Evolutionary conservation across 805 yeast species (phyloP), one percentile per base, ranked within the genome.

Genomic region (Candida wancherniae): DNA sequence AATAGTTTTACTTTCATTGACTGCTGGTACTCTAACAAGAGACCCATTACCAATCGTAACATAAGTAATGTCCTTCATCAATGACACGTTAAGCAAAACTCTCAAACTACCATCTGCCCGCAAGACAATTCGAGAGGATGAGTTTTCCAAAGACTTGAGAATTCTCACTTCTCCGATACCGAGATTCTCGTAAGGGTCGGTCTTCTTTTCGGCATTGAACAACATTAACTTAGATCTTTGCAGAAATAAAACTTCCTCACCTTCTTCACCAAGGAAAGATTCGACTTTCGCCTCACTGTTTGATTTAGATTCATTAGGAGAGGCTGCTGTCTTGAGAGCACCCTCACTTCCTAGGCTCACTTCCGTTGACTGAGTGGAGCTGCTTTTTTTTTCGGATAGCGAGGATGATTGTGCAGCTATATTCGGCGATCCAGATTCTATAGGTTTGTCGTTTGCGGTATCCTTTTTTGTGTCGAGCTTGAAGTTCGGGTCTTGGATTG

Each of bases 41-140:
- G 77, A 74, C 18, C 84, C 80, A 53, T 79, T 71, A 28, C 90
- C 78, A 34, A 77, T 62, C 3, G 73, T 65, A 8, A 71, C 63
- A 53, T 86, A 88, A 1, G 63, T 63, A 36, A 85, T 61, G 29
- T 73, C 74, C 31, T 70, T 70, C 7, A 73, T 63, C 8, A 87
- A 56, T n/a, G 67, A 58, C 9, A 77, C 64, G 53, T 90, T 90
- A 37, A 90, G 58, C 26, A 90, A 56, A 10, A 87, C 78, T 45
- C 94, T 73, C 22, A 82, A 80, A 22, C 86, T 78, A 17, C 95
- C 96, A 34, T 88, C 97, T 0, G 96, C 84, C 48, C 97, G 76
- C 13, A 90, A 71, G 21, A 90, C 61, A 9, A 84, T 60, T 53
- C 97, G 75, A 3, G 78, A 53, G 50, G 84, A 84, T 14, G 65